Base-by-base conservation (phyloP, 495 filamentous ascomycete genomes). In the Glutinoglossum americanum region DNA sequence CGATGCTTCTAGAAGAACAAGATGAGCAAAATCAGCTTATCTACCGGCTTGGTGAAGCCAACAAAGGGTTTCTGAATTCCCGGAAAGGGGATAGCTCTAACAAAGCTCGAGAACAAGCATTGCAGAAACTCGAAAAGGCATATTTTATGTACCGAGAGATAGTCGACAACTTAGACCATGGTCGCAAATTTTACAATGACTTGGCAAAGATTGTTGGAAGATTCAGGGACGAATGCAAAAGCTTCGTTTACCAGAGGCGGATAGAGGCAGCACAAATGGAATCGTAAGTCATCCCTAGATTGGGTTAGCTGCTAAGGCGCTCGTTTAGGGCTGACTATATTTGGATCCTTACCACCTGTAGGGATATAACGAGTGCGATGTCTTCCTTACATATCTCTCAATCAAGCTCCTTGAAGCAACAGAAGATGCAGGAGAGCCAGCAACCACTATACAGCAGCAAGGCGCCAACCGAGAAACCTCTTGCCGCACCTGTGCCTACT, bases 91-190 rank as follows among this genome's bases (percentile, higher is more conserved):
- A 89, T 62, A 74, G 76, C 2, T 83, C 81, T 3, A 85, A 80
- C 23, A 77, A 77, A 51, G 86, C 94, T 62, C 78, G 92, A 25
- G 90, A 96, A 64, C 77, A 80, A 60, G 88, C 88, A 0, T 69
- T 98, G 26, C 92, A 98, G 66, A 80, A 79, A 45, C 74, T 98
- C 23, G 90, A 97, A 66, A 92, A 88, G 57, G 92, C 87, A 9
- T 95, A 93, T 65, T 76, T 86, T 68, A 92, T 88, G 69, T 96
- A 96, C 69, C 93, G 92, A 68, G 89, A 98, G 67, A 83, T 96
- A 56, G 79, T 93, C 45, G 84, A 76, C 45, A 93, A 97, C 64
- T 70, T 95, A 0, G 87, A 96, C 57, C 84, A 83, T 0, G 92
- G 87, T 0, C 71, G 90, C 45, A 95, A 94, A 63, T 98, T 98